Base-by-base conservation (phyloP, 345 rosid species). In the Leavenworthia alabamica region DNA sequence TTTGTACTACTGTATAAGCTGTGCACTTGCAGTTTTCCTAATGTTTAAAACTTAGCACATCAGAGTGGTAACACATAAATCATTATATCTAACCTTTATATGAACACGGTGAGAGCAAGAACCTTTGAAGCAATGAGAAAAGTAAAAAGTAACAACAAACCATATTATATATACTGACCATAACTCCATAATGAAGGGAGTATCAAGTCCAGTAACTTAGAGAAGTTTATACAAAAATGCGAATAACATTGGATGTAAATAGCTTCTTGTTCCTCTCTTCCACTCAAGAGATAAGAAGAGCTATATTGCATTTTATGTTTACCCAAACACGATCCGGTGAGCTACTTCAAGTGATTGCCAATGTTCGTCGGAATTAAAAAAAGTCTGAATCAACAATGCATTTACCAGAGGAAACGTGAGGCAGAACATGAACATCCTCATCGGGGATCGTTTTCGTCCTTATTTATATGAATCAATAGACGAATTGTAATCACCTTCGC, bases 271-370 rank as follows among this genome's bases (percentile, higher is more conserved):
- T 12, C 97, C 91, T 72, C 79, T 79, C 78, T 84, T 71, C 96
- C 94, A 93, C 62, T 93, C 22, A 20, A 14, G n/a, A 19, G 29
- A 31, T 9, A n/a, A n/a, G n/a, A n/a, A 53, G 16, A 29, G 17
- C 7, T 20, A 20, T 10, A 5, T 3, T 35, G 20, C 20, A 6
- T 39, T 62, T 19, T 11, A 6, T 14, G 13, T 22, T 37, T 6
- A 31, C 78, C 97, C 99, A n/a, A 92, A 86, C 2, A 72, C 84
- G 31, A 78, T 67, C 24, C 77, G 85, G 48, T 81, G 97, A 8
- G 89, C 86, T 27, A 89, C 92, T 80, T 93, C 97, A 32, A 86
- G 95, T 55, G 90, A 76, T 64, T 93, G 95, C 97, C 95, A 89
- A 64, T 93, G 95, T 67, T 93, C 96, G 65, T 93, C 97, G 5